Conservation (phyloP, 2,329 filamentous ascomycete genomes). For the Exophiala lecanii-corni region DNA sequence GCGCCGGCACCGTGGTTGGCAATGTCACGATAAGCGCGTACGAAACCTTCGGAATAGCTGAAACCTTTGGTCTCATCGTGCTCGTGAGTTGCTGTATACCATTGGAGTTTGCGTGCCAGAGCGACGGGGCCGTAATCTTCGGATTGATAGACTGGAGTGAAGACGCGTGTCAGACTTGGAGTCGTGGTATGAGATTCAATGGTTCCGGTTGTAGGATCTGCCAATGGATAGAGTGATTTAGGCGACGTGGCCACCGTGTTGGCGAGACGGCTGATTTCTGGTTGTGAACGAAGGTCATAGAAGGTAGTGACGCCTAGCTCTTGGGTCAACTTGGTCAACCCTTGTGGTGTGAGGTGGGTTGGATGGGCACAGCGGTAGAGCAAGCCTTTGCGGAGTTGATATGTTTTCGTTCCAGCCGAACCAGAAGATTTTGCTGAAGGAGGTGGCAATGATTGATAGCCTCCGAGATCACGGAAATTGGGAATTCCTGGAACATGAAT, state of each 20-base stretch:
- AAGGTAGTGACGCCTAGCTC: constrained; percentile 58
- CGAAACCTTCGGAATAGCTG: constrained; percentile 49
- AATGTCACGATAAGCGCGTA: constrained; percentile 64
- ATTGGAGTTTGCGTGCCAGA: constrained; percentile 55
- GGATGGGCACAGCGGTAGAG: constrained; percentile 68
- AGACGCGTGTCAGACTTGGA: constrained; percentile 50
- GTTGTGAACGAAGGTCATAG: constrained; percentile 63
- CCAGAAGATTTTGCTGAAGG: constrained; percentile 3
- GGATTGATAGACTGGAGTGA: constrained; percentile 62
- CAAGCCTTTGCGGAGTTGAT: constrained; percentile 46
- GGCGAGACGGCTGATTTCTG: constrained; percentile 30
- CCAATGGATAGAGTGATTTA: constrained; percentile 23
- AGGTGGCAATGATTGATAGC: constrained; percentile 41
- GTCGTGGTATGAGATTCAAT: constrained; percentile 13
- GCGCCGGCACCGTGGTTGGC: constrained; percentile 53
- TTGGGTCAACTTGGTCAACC: constrained; percentile 47
- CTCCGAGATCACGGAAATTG: constrained; percentile 67
- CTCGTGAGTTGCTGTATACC: constrained; percentile 50
- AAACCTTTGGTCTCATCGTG: constrained; percentile 42
- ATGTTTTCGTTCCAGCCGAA: constrained; percentile 6
- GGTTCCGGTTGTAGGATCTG: constrained; percentile 14
- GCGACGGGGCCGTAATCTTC: constrained; percentile 58
- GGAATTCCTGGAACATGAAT: constrained; percentile 51
- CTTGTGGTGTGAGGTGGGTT: constrained; percentile 51
- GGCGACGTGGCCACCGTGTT: constrained; percentile 30